Base-by-base conservation (phyloP, 768 basidiomycete genomes). In the Clathrus columnatus region DNA sequence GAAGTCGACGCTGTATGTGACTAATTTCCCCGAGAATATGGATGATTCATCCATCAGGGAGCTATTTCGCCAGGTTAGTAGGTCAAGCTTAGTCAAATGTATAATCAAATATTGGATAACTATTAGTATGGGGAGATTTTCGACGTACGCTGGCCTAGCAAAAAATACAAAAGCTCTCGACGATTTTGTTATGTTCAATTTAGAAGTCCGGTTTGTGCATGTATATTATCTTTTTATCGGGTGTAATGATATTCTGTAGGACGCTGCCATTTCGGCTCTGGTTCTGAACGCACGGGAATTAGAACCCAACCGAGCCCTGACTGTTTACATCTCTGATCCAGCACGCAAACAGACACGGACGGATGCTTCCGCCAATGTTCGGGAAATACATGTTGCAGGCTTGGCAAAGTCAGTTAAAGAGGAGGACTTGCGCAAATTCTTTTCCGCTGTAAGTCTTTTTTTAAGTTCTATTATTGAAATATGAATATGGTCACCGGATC, bases 111-210 rank as follows among this genome's bases (percentile, higher is more conserved):
- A 23, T 43, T 56, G 46, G 62, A 52, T 32, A 23, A 20, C 27
- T 42, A n/a, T 1, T 54, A 96, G 92, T 93, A 87, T 69, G 96
- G 96, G 8, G 79, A 77, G 4, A 79, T 99, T 52, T 89, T 98
- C 58, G 94, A 98, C 60, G 87, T 92, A 17, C 87, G 96, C 28
- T 98, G 95, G 95, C 96, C 96, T 5, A 94, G 91, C 70, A 94
- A 94, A 65, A 96, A 96, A 65, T 93, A 91, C 76, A 95, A 93
- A 69, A 82, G 73, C 55, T 86, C 87, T 1, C 75, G 96, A 30
- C 79, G 96, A 43, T 98, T 99, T 68, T 93, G 91, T 64, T 99
- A 98, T 67, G 75, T 99, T 1, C 96, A 98, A 59, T 97, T 81
- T 65, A 85, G 84, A 1, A 82, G 82, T 18, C 89, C 91, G 0